Evolutionary conservation across 2,329 filamentous ascomycete genomes (phyloP), one percentile per base, ranked within the genome.

Genomic region (Diaporthe australafricana): DNA sequence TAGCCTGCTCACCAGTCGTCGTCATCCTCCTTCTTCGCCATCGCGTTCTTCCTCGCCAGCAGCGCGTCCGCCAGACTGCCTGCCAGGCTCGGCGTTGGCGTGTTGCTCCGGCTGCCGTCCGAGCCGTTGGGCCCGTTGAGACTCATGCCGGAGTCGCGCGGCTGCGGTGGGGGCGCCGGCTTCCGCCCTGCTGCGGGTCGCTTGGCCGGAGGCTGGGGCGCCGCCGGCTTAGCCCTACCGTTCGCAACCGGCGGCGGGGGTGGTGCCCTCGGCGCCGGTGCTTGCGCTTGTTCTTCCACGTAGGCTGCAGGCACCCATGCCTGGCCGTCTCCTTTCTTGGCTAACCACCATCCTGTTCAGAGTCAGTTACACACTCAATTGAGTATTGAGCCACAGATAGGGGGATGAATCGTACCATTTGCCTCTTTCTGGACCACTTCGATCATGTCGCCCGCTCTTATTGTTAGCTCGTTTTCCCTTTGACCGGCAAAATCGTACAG

Each of bases 251-350:
- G 91, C 17, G 93, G 91, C 8, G 91, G 88, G 30, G 90, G 89
- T 12, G 91, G 88, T 9, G 88, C 85, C 16, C 89, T 88, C 4
- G 90, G 87, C 5, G 90, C 84, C 1, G 90, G 87, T 50, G 87
- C 85, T n/a, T 89, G 84, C 30, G 87, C 88, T 79, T 93, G 89
- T 83, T 98, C 95, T 83, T 98, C 93, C 11, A 99, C 92, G 78
- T 99, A 99, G 25, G 96, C 94, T 25, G 95, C 93, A 0, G 96
- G 96, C 3, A 96, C 91, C 96, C 96, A 99, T 66, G 95, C 96
- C 82, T 96, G 94, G n/a, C 90, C 89, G 5, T 77, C 76, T 7
- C 76, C 83, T 74, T 92, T 93, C 85, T 94, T 96, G 74, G 92
- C 96, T 57, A 98, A 87, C 96, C 96, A 98, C 96, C 96, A 99